Evolutionary conservation across 257 asterid genomes (phyloP).

Genomic region (Thymus mandschuricus): DNA sequence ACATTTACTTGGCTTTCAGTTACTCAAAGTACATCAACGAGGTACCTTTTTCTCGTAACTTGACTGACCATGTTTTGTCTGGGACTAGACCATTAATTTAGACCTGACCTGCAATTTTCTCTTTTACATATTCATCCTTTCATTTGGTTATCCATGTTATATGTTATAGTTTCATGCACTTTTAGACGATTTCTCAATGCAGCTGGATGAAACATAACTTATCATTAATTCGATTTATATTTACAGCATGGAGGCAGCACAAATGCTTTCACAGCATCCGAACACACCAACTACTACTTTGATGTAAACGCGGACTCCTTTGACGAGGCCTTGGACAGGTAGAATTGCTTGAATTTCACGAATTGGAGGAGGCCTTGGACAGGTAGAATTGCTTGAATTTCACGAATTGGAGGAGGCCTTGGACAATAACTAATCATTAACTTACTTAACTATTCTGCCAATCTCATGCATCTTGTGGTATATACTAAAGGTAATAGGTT

Average conservation of each 20-base stretch:
- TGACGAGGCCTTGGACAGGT: conserved; percentile 98
- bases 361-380: too few relatives aligned
- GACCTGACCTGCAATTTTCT: not conserved
- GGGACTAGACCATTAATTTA: conserved; percentile 6
- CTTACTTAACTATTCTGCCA: conserved; percentile 96
- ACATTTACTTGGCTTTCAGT: too few relatives aligned
- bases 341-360: conserved; percentile 22
- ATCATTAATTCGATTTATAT: conserved; percentile 14
- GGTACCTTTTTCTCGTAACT: conserved; percentile 49
- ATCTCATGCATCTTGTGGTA: conserved; percentile 92
- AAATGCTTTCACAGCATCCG: conserved; percentile 90
- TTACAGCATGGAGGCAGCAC: conserved; percentile 95
- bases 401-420: too few relatives aligned
- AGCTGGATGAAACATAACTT: conserved; percentile 18
- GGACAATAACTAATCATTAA: too few relatives aligned
- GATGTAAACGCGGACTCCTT: conserved; percentile 88
- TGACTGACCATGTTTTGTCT: conserved; percentile 16
- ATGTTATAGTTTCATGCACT: too few relatives aligned
- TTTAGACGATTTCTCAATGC: conserved; percentile 11
- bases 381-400: conserved; percentile 48
- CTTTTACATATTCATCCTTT: conserved; percentile 11
- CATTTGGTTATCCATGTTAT: too few relatives aligned
- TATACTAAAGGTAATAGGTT: conserved; percentile 74
- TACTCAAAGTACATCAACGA: conserved; percentile 86
- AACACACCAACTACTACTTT: conserved; percentile 82